phyloP scores from a whole-genome alignment of 441 rosid genomes.

The Theobroma grandiflorum region DNA sequence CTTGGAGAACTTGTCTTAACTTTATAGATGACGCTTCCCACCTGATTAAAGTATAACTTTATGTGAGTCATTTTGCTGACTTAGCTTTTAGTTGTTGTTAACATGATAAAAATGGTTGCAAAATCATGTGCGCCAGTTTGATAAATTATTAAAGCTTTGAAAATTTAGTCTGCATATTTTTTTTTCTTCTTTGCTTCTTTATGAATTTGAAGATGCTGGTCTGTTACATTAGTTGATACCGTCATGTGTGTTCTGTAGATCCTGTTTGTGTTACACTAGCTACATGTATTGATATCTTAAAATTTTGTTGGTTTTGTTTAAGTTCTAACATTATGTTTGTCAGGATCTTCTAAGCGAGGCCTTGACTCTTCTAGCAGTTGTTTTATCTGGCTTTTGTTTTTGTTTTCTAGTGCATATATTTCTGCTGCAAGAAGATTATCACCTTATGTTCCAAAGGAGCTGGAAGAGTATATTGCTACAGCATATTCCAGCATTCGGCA shows the following conservation, averaged over 20 bases:
- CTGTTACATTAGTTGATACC: neutral
- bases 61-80: neutral
- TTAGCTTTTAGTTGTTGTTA: neutral
- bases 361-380: slow-evolving; percentile 17
- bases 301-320: neutral
- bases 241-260: neutral
- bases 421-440: slow-evolving; percentile 95
- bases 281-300: neutral
- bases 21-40: slow-evolving; percentile 1
- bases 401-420: slow-evolving; percentile 78
- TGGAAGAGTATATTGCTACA: slow-evolving; percentile 95
- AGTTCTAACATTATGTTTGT: slow-evolving; percentile 1
- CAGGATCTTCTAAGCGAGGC: neutral
- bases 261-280: neutral
- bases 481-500: slow-evolving; percentile 95
- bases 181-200: neutral
- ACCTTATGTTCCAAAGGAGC: slow-evolving; percentile 83
- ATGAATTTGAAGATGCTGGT: neutral
- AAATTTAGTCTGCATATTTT: neutral
- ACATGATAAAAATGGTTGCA: slow-evolving; percentile 17
- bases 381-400: slow-evolving; percentile 17
- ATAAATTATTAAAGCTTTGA: neutral
- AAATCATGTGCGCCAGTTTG: neutral
- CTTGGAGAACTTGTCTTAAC: slow-evolving; percentile 9
- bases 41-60: neutral